Evolutionary conservation across 2,329 filamentous ascomycete genomes (phyloP).

Genomic region (Fusarium protoensiforme): DNA sequence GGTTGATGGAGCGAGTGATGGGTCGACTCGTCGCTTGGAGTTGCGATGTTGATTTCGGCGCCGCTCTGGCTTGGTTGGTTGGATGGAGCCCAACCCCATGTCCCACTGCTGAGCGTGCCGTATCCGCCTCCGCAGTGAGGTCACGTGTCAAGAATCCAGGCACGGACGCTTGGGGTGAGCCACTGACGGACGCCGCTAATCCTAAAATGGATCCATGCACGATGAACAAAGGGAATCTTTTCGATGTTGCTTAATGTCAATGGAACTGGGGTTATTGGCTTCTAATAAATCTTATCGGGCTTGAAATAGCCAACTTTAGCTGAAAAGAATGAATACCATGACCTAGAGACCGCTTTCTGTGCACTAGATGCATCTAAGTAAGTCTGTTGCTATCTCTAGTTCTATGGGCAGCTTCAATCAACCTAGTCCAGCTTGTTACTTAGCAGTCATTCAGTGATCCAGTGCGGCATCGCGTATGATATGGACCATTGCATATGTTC

Average conservation of each 20-base stretch:
- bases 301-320: background rate
- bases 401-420: background rate
- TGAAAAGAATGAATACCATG: background rate
- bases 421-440: background rate
- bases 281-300: no score
- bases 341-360: background rate
- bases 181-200: slow-evolving; percentile 1
- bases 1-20: slow-evolving; percentile 42
- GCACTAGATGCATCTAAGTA: background rate
- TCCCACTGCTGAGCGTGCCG: slow-evolving; percentile 9
- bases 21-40: slow-evolving; percentile 35
- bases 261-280: no score
- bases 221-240: background rate
- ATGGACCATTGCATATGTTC: background rate
- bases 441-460: background rate
- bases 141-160: background rate
- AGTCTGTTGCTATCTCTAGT: background rate
- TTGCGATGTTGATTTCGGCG: slow-evolving; percentile 42
- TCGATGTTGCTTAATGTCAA: background rate
- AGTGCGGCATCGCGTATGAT: background rate
- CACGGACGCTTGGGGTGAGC: slow-evolving; percentile 5
- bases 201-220: background rate
- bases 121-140: background rate
- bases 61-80: slow-evolving; percentile 33
- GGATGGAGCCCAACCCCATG: slow-evolving; percentile 27